A percentile compares a stretch with the other conserved stretches of the same genome.
Evolutionary conservation across 495 filamentous ascomycete genomes (phyloP).

Genomic region (Bacidia rubella): DNA sequence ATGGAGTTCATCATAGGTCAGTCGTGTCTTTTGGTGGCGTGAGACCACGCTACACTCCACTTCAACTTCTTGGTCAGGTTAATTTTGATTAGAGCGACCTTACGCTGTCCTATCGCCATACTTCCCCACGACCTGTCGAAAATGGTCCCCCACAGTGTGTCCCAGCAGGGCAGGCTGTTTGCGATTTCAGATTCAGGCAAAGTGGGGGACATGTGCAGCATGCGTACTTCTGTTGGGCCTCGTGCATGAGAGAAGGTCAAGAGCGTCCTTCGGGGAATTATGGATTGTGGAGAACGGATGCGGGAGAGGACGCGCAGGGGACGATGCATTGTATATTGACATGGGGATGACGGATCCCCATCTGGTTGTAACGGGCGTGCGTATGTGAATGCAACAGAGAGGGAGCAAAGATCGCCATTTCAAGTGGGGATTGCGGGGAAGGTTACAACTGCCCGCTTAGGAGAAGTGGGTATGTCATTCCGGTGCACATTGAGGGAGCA

Average conservation of each 20-base stretch:
- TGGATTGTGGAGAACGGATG: not conserved
- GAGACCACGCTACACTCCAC: conserved; percentile 52
- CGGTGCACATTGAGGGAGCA: too few relatives aligned
- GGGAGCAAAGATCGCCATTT: too few relatives aligned
- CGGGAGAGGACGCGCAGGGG: not conserved
- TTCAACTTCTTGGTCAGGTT: not conserved
- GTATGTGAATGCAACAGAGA: too few relatives aligned
- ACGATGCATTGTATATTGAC: not conserved
- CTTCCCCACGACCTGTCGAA: conserved; percentile 51
- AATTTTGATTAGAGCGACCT: conserved; percentile 14
- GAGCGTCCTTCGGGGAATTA: not conserved
- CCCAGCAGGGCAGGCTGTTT: conserved; percentile 57
- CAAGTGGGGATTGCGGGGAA: too few relatives aligned
- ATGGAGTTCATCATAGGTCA: conserved; percentile 68
- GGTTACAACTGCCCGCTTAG: too few relatives aligned
- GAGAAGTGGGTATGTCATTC: too few relatives aligned
- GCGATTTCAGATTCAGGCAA: not conserved
- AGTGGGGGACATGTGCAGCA: not conserved
- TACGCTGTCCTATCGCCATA: conserved; percentile 68
- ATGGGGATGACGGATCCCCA: too few relatives aligned
- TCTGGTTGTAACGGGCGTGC: too few relatives aligned
- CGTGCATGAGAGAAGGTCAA: not conserved
- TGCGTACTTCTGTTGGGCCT: not conserved
- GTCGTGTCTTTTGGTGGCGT: conserved; percentile 44
- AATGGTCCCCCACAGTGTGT: conserved; percentile 71